Conservation (phyloP, 164 flowering plant species). For the Tinospora cordifolia region DNA sequence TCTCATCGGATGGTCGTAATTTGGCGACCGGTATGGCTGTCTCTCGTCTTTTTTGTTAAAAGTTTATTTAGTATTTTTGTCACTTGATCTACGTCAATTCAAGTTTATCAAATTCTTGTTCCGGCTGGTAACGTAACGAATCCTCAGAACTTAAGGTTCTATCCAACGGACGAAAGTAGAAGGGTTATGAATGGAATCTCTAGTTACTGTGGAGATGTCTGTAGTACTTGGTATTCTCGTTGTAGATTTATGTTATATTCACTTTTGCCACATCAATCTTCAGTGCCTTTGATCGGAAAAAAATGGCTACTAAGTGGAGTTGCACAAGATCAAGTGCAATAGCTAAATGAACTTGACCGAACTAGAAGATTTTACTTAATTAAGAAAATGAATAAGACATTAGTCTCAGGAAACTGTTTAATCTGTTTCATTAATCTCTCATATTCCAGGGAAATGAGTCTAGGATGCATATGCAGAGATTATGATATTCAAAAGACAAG, state of each 20-base stretch:
- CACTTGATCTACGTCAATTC: background rate
- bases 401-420: background rate
- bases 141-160: background rate
- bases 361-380: background rate
- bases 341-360: background rate
- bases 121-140: background rate
- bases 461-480: background rate
- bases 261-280: too few species aligned
- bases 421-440: background rate
- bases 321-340: background rate
- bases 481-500: background rate
- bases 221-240: too few species aligned
- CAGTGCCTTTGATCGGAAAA: background rate
- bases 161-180: background rate
- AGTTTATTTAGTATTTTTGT: background rate
- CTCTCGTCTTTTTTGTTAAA: background rate
- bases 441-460: background rate
- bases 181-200: background rate
- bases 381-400: background rate
- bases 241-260: too few species aligned
- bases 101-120: background rate
- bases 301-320: background rate
- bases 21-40: constrained; percentile 69
- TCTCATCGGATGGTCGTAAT: constrained; percentile 64
- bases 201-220: too few species aligned